Evolutionary conservation across 805 yeast species (phyloP).

Genomic region (Ogataea allantospora): DNA sequence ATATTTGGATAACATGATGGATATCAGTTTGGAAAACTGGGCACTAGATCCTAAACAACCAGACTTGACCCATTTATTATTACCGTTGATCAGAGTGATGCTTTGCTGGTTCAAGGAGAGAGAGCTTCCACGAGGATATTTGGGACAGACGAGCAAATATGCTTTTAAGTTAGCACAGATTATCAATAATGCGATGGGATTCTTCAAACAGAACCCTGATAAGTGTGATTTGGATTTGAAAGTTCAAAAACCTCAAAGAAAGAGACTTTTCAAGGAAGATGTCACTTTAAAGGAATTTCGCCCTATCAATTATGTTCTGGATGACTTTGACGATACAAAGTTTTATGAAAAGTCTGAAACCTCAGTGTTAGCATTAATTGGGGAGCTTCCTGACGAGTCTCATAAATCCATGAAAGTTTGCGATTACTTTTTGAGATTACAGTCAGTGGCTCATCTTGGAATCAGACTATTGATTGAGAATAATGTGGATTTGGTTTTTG

Average conservation of each 20-base stretch:
- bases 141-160: conserved; percentile 25
- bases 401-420: conserved; percentile 28
- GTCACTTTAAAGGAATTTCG: conserved; percentile 58
- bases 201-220: conserved; percentile 15
- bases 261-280: conserved; percentile 62
- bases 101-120: conserved; percentile 58
- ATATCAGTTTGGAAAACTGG: conserved; percentile 27
- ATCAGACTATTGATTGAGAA: conserved; percentile 29
- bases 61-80: conserved; percentile 27
- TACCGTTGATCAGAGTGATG: conserved; percentile 47
- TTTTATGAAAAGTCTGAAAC: conserved; percentile 37
- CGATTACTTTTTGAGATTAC: conserved; percentile 35
- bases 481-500: conserved; percentile 30
- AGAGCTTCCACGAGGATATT: conserved; percentile 36
- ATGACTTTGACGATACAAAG: conserved; percentile 59
- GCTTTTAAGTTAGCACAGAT: conserved; percentile 21
- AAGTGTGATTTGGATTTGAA: conserved; percentile 3
- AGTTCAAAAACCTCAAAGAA: conserved; percentile 43
- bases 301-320: conserved; percentile 51
- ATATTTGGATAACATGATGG: conserved; percentile 36
- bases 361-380: conserved; percentile 33
- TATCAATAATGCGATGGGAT: conserved; percentile 19
- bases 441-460: conserved; percentile 35
- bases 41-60: conserved; percentile 15
- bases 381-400: conserved; percentile 30